Conservation (phyloP, 2,329 filamentous ascomycete species). For the Trichoderma koningii region DNA sequence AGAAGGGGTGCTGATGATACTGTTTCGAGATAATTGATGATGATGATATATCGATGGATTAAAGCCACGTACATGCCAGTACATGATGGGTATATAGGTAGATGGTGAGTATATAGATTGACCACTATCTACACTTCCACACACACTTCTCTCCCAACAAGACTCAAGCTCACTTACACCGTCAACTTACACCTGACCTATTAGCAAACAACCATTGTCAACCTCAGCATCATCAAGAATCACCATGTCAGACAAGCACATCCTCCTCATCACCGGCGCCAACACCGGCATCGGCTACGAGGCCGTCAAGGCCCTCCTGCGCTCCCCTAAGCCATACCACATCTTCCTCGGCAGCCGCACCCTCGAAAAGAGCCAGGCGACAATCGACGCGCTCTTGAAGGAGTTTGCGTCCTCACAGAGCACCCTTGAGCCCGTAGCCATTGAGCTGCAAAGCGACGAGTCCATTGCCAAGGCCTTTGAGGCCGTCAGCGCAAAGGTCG, state of each 20-base stretch:
- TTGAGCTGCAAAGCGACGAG: conserved; percentile 56
- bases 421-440: conserved; percentile 49
- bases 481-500: conserved; percentile 45
- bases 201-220: not conserved
- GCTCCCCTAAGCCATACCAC: conserved; percentile 52
- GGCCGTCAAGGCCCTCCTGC: conserved; percentile 55
- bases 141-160: no score
- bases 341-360: conserved; percentile 59
- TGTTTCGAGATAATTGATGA: no score
- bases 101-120: no score
- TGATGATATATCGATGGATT: no score
- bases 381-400: conserved; percentile 44
- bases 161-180: no score
- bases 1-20: no score
- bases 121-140: no score
- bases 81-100: no score
- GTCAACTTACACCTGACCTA: not conserved
- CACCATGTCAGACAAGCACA: conserved; percentile 35
- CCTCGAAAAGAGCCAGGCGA: conserved; percentile 52
- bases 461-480: conserved; percentile 53
- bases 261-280: conserved; percentile 62
- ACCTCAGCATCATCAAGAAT: not conserved
- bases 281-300: conserved; percentile 64
- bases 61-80: no score
- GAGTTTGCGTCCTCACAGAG: conserved; percentile 46